These are phyloP conservation scores for Cercospora sp. DNA, from an alignment of 2,329 filamentous ascomycete species.

Conservation along the genomic window DNA sequence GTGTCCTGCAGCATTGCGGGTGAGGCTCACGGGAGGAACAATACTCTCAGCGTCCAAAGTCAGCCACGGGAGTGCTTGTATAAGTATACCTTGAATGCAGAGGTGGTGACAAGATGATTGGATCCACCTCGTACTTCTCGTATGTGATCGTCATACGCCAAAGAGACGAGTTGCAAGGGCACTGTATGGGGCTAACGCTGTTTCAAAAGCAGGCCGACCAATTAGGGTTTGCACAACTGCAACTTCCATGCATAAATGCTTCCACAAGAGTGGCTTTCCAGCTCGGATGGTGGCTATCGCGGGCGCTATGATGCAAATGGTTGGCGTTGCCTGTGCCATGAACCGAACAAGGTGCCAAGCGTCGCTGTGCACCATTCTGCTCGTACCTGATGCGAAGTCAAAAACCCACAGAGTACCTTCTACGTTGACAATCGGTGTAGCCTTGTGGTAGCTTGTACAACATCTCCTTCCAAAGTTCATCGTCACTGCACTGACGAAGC, in stretches of 20 bases:
- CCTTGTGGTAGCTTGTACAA: neutral
- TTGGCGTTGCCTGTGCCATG: neutral
- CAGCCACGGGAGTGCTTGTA: conserved; percentile 7
- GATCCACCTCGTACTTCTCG: conserved; percentile 18
- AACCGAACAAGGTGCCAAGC: neutral
- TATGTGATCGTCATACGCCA: conserved; percentile 12
- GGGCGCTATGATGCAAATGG: neutral
- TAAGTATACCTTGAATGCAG: neutral
- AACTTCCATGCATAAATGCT: neutral
- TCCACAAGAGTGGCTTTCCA: neutral
- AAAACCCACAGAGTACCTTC: neutral
- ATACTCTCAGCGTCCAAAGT: neutral
- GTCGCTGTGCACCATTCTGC: neutral
- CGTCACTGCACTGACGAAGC: neutral
- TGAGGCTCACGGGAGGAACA: conserved; percentile 1
- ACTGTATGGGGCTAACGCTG: neutral
- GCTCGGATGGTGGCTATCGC: neutral
- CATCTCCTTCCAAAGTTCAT: neutral
- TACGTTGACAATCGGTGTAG: neutral
- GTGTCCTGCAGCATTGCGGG: conserved; percentile 12
- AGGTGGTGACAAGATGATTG: neutral
- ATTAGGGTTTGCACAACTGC: neutral
- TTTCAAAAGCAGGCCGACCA: neutral
- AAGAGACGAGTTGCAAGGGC: neutral
- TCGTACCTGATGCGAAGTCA: neutral